phyloP scores from a whole-genome alignment of 2,329 filamentous ascomycete genomes.

The Neodidymelliopsis sp. region DNA sequence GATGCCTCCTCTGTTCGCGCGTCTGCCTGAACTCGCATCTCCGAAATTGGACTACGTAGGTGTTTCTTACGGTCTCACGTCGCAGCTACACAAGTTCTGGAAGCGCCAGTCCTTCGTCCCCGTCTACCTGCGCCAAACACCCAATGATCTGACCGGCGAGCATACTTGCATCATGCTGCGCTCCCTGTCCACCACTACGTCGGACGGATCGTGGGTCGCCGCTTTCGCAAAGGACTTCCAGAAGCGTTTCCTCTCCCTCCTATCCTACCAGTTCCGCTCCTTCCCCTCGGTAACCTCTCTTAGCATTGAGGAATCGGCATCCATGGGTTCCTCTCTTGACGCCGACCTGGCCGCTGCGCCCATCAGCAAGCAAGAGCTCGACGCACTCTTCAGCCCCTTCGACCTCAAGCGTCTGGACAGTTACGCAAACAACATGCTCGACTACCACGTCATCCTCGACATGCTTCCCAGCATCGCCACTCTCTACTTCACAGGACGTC shows the following conservation, averaged over 20 bases:
- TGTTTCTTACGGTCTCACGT: constrained; percentile 92
- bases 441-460: constrained; percentile 97
- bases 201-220: constrained; percentile 82
- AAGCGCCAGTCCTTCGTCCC: constrained; percentile 86
- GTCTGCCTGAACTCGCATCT: constrained; percentile 81
- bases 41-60: constrained; percentile 89
- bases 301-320: constrained; percentile 87
- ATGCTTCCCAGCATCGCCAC: constrained; percentile 82
- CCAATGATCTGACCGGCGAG: constrained; percentile 95
- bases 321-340: constrained; percentile 73
- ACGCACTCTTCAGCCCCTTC: constrained; percentile 82
- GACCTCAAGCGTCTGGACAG: constrained; percentile 94
- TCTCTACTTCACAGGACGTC: constrained; percentile 83
- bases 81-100: constrained; percentile 93
- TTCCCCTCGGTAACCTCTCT: constrained; percentile 82
- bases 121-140: constrained; percentile 92
- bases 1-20: constrained; percentile 93
- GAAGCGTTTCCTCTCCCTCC: constrained; percentile 84
- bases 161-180: constrained; percentile 98
- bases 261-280: constrained; percentile 89
- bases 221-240: constrained; percentile 95
- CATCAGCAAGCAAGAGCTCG: constrained; percentile 78
- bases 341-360: constrained; percentile 57
- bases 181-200: constrained; percentile 65
- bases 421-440: constrained; percentile 95